phyloP scores from a whole-genome alignment of 192 early-diverging fungal species.

The Spinellus fusiger region DNA sequence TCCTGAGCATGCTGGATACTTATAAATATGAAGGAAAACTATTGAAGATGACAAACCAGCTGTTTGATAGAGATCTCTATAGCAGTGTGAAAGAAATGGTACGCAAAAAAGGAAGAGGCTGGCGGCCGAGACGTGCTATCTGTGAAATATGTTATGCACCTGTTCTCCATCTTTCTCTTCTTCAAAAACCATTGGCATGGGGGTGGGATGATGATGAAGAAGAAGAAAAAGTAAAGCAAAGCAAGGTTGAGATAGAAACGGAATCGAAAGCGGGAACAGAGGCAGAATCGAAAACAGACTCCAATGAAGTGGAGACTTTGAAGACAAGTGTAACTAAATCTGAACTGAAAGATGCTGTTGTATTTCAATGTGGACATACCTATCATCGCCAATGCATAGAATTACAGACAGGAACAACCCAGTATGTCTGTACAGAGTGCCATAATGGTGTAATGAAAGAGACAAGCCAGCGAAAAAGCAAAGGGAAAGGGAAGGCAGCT shows the following conservation, averaged over 20 bases:
- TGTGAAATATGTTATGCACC: slow-evolving; percentile 49
- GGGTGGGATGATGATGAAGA: background rate
- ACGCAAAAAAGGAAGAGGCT: slow-evolving; percentile 44
- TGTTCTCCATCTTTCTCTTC: slow-evolving; percentile 43
- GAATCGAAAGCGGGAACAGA: background rate
- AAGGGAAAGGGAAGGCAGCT: slow-evolving; percentile 12
- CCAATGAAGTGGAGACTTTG: no score
- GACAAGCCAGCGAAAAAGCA: background rate
- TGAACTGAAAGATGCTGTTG: slow-evolving; percentile 23
- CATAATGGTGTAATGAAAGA: background rate
- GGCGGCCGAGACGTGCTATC: slow-evolving; percentile 45
- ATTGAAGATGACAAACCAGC: slow-evolving; percentile 52
- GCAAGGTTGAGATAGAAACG: background rate
- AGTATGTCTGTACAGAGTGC: slow-evolving; percentile 8
- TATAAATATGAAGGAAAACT: slow-evolving; percentile 60
- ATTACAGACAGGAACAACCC: slow-evolving; percentile 3
- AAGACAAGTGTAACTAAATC: background rate
- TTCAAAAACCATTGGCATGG: slow-evolving; percentile 28
- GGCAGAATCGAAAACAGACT: background rate
- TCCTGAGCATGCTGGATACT: slow-evolving; percentile 56
- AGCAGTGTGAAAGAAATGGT: slow-evolving; percentile 45
- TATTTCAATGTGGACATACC: slow-evolving; percentile 51
- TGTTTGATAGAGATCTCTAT: slow-evolving; percentile 56
- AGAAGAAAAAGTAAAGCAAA: slow-evolving; percentile 1
- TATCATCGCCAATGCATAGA: slow-evolving; percentile 48